Evolutionary conservation across 116 monocot species (phyloP).

Genomic region (Trichopus zeylanicus): DNA sequence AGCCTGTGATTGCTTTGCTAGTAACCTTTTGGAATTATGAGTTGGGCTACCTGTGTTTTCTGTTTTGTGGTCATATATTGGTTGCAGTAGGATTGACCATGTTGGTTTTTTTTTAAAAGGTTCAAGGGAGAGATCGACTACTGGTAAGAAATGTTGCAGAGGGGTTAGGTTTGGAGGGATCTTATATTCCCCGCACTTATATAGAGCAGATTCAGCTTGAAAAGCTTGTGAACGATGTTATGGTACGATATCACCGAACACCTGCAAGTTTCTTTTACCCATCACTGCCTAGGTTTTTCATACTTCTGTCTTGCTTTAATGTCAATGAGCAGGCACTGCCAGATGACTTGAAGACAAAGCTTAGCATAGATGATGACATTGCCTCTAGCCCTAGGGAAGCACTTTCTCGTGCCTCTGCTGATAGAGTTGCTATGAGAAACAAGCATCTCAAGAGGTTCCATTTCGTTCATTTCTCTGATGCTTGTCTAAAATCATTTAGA

Average conservation of each 20-base stretch:
- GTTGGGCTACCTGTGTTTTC: not conserved
- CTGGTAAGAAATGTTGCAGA: slow-evolving; percentile 65
- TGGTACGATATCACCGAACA: slow-evolving; percentile 68
- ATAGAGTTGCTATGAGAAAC: slow-evolving; percentile 65
- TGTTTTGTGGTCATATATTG: not conserved
- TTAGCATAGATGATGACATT: slow-evolving; percentile 94
- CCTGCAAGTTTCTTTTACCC: too few species aligned
- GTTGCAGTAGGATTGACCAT: not conserved
- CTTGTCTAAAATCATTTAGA: not conserved
- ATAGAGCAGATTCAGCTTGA: slow-evolving; percentile 99
- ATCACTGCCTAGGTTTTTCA: too few species aligned
- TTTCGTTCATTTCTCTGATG: not conserved
- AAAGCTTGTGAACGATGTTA: slow-evolving; percentile 94
- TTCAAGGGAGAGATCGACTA: slow-evolving; percentile 92
- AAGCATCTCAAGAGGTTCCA: slow-evolving; percentile 56
- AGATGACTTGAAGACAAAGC: slow-evolving; percentile 92
- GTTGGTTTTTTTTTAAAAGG: slow-evolving; percentile 39
- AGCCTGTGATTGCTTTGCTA: too few species aligned
- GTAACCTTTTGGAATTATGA: too few species aligned
- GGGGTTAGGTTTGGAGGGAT: slow-evolving; percentile 77
- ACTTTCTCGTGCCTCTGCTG: slow-evolving; percentile 86
- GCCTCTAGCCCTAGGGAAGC: slow-evolving; percentile 87
- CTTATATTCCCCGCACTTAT: slow-evolving; percentile 91
- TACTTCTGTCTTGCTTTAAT: not conserved
- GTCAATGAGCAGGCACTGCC: slow-evolving; percentile 67